Conservation (phyloP, 768 basidiomycete genomes). For the Boletus coccyginus region DNA sequence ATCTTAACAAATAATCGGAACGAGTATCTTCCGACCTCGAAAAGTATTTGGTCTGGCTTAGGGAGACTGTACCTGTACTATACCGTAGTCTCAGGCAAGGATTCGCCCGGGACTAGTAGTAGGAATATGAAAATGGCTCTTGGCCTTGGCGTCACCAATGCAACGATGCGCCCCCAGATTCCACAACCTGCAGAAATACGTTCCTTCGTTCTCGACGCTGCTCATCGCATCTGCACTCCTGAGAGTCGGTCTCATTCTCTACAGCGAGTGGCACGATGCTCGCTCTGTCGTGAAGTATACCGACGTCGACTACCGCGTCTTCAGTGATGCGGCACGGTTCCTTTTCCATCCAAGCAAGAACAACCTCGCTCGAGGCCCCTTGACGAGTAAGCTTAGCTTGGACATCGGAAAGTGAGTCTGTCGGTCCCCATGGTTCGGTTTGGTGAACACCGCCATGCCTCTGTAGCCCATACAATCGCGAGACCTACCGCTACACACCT, state of each 20-base stretch:
- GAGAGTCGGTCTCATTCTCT: conserved; percentile 69
- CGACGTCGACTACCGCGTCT: conserved; percentile 96
- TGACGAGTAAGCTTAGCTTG: conserved; percentile 39
- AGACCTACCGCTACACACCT: conserved; percentile 97
- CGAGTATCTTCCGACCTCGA: no score
- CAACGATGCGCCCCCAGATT: conserved; percentile 1
- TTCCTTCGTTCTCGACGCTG: conserved; percentile 47
- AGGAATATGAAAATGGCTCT: neutral
- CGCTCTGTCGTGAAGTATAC: conserved; percentile 89
- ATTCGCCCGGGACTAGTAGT: no score
- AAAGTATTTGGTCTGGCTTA: no score
- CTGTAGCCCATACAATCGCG: conserved; percentile 79
- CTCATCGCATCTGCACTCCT: conserved; percentile 54
- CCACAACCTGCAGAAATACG: conserved; percentile 6
- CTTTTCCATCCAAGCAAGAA: conserved; percentile 46
- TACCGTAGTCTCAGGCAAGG: neutral
- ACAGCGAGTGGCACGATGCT: conserved; percentile 89
- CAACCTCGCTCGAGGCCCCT: conserved; percentile 62
- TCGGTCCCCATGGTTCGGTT: neutral
- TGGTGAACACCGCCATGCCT: conserved; percentile 2
- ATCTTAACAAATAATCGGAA: neutral
- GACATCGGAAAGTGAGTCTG: conserved; percentile 72
- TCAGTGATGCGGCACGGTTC: conserved; percentile 86
- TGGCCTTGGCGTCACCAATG: neutral
- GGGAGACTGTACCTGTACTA: neutral